Percentiles rank a stretch among this genome's conserved stretches.
These are phyloP conservation scores for Hanseniaspora lachancei DNA, from an alignment of 805 yeast species.

Conservation along the genomic window DNA sequence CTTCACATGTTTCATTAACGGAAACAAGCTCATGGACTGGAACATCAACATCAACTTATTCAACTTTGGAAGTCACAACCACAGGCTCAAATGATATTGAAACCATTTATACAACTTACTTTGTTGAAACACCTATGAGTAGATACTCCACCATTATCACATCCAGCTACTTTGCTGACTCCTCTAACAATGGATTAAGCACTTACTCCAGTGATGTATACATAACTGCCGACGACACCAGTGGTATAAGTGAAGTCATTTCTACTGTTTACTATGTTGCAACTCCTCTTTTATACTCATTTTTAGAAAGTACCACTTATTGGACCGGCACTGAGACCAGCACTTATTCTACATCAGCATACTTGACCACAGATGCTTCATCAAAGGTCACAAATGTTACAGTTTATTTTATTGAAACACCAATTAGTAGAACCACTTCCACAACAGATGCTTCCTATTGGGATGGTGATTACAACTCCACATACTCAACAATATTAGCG, in stretches of 20 bases:
- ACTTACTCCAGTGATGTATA: not conserved
- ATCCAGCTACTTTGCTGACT: slow-evolving; percentile 6
- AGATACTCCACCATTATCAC: not conserved
- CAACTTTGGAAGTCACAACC: not conserved
- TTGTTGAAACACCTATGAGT: slow-evolving; percentile 11
- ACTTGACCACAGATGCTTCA: slow-evolving; percentile 13
- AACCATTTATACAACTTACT: slow-evolving; percentile 7
- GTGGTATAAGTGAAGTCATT: not conserved
- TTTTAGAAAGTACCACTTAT: slow-evolving; percentile 4
- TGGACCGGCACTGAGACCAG: slow-evolving; percentile 14
- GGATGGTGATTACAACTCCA: slow-evolving; percentile 1
- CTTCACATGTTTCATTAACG: not conserved
- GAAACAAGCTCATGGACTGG: slow-evolving; percentile 9
- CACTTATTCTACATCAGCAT: slow-evolving; percentile 13
- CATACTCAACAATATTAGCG: not conserved
- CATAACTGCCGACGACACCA: not conserved
- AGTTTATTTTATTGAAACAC: slow-evolving; percentile 10
- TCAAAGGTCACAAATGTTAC: slow-evolving; percentile 14
- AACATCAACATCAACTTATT: slow-evolving; percentile 3
- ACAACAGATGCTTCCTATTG: slow-evolving; percentile 3
- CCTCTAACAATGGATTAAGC: not conserved
- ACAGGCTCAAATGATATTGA: not conserved
- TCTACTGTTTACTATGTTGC: slow-evolving; percentile 15
- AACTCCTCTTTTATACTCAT: slow-evolving; percentile 13
- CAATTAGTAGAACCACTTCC: not conserved